These are phyloP conservation scores for Bertia moriformis DNA, from an alignment of 2,329 filamentous ascomycete species.

Conservation along the genomic window DNA sequence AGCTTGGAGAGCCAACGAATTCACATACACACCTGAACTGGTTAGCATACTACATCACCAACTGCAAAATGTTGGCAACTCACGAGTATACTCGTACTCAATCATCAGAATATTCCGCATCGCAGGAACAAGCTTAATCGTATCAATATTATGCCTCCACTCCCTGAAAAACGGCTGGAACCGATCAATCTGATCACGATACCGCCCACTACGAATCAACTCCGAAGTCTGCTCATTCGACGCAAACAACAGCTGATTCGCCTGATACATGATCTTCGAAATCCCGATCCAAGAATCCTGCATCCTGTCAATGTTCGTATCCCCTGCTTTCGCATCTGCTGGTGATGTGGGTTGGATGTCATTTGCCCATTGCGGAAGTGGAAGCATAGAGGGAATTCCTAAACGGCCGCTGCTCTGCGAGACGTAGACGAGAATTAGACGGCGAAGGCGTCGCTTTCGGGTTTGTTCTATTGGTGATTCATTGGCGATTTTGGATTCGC, in stretches of 20 bases:
- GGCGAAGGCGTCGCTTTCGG: conserved; percentile 39
- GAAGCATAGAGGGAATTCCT: conserved; percentile 46
- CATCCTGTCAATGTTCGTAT: background rate
- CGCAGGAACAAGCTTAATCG: conserved; percentile 20
- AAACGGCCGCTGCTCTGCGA: conserved; percentile 49
- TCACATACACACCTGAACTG: conserved; percentile 35
- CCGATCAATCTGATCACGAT: conserved; percentile 38
- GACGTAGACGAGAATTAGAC: conserved; percentile 46
- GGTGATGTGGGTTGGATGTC: background rate
- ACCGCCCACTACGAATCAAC: conserved; percentile 41
- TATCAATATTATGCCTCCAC: conserved; percentile 40
- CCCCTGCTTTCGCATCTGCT: background rate
- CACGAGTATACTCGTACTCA: conserved; percentile 48
- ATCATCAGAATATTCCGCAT: conserved; percentile 46
- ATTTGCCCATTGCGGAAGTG: conserved; percentile 8
- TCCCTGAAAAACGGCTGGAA: conserved; percentile 36
- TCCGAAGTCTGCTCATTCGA: conserved; percentile 45
- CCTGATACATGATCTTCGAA: conserved; percentile 44
- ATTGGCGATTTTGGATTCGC: conserved; percentile 20
- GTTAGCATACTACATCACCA: conserved; percentile 4
- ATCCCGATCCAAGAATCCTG: conserved; percentile 47
- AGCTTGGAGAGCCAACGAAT: conserved; percentile 48
- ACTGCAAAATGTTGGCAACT: background rate
- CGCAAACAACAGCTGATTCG: conserved; percentile 44
- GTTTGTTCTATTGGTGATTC: conserved; percentile 28